Evolutionary conservation across 108 stramenopile species (phyloP).

Genomic region (Pseudonitzschia multistriata): DNA sequence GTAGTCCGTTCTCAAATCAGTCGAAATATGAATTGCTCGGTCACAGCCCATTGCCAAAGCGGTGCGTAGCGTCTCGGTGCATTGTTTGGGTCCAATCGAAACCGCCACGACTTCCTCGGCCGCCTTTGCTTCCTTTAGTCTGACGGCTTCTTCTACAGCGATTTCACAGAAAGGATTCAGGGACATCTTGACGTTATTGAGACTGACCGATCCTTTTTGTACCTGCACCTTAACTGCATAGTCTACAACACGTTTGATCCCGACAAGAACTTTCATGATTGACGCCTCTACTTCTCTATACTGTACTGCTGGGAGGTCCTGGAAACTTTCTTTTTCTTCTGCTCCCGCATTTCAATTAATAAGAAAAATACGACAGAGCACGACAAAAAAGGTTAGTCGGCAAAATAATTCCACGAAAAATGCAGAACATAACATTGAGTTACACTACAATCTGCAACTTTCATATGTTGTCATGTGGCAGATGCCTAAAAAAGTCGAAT

Average conservation of each 20-base stretch:
- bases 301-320: neutral
- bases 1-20: constrained; percentile 92
- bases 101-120: constrained; percentile 94
- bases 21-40: constrained; percentile 91
- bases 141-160: constrained; percentile 96
- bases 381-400: neutral
- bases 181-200: constrained; percentile 97
- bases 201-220: constrained; percentile 91
- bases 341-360: neutral
- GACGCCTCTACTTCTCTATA: neutral
- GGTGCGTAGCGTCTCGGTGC: constrained; percentile 93
- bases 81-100: constrained; percentile 96
- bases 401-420: neutral
- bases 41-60: constrained; percentile 89
- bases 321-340: neutral
- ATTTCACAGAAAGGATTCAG: constrained; percentile 99
- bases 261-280: constrained; percentile 89
- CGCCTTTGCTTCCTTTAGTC: constrained; percentile 87
- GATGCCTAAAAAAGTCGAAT: too few species aligned
- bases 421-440: neutral
- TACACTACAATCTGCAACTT: too few species aligned
- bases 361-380: neutral
- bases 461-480: too few species aligned
- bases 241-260: constrained; percentile 96
- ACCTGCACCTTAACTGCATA: constrained; percentile 99